Evolutionary conservation across 2,329 filamentous ascomycete species (phyloP).

Genomic region (Lasiodiplodia citricola): DNA sequence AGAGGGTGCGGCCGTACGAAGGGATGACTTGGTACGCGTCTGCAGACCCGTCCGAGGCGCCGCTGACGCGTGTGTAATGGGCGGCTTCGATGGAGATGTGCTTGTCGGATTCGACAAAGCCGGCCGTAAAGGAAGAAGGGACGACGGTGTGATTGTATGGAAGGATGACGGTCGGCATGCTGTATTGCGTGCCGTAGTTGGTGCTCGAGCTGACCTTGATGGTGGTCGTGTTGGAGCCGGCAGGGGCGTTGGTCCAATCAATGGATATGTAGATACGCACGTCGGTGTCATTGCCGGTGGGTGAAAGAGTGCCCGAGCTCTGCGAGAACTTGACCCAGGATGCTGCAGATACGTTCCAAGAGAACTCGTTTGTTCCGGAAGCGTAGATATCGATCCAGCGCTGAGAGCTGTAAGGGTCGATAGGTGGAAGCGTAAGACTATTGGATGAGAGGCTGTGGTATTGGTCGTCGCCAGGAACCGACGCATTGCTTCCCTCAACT

Average conservation of each 20-base stretch:
- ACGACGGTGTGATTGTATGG: conserved; percentile 43
- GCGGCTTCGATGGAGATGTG: conserved; percentile 45
- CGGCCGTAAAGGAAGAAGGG: conserved; percentile 39
- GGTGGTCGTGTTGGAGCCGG: conserved; percentile 36
- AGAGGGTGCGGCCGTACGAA: conserved; percentile 44
- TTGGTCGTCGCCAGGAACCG: conserved; percentile 69
- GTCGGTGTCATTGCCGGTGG: conserved; percentile 37
- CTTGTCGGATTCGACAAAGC: conserved; percentile 43
- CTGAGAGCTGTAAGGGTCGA: conserved; percentile 38
- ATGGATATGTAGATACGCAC: conserved; percentile 45
- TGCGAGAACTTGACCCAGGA: conserved; percentile 45
- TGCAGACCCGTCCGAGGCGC: conserved; percentile 37
- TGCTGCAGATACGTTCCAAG: conserved; percentile 44
- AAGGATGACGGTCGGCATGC: conserved; percentile 38
- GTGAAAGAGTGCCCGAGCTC: conserved; percentile 38
- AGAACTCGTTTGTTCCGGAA: conserved; percentile 38
- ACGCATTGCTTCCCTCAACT: conserved; percentile 69
- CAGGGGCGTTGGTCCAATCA: conserved; percentile 39
- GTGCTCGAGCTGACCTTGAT: conserved; percentile 41
- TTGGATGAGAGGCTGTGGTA: conserved; percentile 59
- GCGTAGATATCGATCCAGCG: conserved; percentile 47
- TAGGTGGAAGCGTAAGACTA: conserved; percentile 38
- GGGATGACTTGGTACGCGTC: conserved; percentile 39
- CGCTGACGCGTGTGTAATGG: conserved; percentile 42
- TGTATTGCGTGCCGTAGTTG: conserved; percentile 46